Evolutionary conservation across 495 filamentous ascomycete species (phyloP), one percentile per base, ranked within the genome.

Genomic region (Penicillium chermesinum): DNA sequence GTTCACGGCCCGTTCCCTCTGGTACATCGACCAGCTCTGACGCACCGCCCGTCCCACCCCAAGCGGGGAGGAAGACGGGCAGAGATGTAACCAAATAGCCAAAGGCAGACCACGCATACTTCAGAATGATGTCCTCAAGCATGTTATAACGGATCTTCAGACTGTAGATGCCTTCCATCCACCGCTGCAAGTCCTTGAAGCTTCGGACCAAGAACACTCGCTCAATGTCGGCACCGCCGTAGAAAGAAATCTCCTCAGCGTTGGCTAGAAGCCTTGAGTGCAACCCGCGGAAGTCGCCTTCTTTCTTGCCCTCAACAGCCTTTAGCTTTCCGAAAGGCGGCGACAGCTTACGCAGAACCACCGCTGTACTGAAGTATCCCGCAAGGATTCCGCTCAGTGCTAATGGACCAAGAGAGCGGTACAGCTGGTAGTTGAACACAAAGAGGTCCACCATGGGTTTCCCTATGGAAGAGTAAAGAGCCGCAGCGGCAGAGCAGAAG

Each of bases 171-270:
- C 86, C 83, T 63, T 97, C 91, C 93, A 97, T 96, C 84, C 88
- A 94, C 42, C 80, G 80, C 61, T 90, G 89, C 17, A 99, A 74
- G 20, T 91, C 88, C 63, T 83, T 86, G 73, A 96, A 99, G 52
- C 91, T 91, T 55, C 81, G 81, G 50, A 93, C 85, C 9, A 99
- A 73, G 65, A 96, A 93, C 1, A 81, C 76, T 61, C 88, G 89
- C 65, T 99, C 94, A 71, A 89, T 95, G 50, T 89, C 86, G 9
- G 91, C 87, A 41, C 94, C 94, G 21, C 89, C 89, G 58, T 99
- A 99, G 65, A 99, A 99, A 6, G 94, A 93, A n/a, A 99, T 83
- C 62, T 99, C 94, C 69, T 99, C 94, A 17, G 94, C 91, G 63
- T 99, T 99, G 20, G 91, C 90, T 48, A 99, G 89, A 0, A 99